Evolutionary conservation across 2,329 filamentous ascomycete species (phyloP).

Genomic region (Tolypocladium nubicola): DNA sequence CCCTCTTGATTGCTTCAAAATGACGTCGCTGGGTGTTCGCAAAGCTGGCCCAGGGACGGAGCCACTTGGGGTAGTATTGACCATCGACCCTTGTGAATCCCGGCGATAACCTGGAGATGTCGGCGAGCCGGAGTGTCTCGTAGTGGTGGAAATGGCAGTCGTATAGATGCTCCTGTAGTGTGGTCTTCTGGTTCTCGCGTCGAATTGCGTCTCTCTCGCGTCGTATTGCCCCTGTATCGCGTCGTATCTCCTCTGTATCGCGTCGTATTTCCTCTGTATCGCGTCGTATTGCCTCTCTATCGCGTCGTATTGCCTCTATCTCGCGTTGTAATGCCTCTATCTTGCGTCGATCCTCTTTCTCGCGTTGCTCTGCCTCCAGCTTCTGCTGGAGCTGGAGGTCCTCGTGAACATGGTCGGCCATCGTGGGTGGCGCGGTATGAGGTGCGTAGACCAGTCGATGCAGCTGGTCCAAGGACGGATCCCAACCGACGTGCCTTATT

Average conservation of each 20-base stretch:
- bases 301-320: too few species aligned
- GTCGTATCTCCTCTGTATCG: too few species aligned
- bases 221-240: too few species aligned
- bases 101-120: not conserved
- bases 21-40: not conserved
- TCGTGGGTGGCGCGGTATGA: too few species aligned
- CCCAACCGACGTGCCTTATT: too few species aligned
- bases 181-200: conserved; percentile 7
- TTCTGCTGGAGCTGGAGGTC: too few species aligned
- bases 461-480: too few species aligned
- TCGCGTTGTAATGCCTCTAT: not conserved
- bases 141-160: conserved; percentile 8
- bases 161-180: conserved; percentile 7
- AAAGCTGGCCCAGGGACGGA: conserved; percentile 9
- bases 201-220: not conserved
- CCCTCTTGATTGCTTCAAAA: conserved; percentile 6
- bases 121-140: conserved; percentile 3
- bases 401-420: too few species aligned
- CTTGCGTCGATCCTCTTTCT: not conserved
- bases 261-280: too few species aligned
- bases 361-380: not conserved
- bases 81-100: conserved; percentile 7
- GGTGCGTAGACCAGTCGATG: too few species aligned
- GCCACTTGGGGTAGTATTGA: conserved; percentile 10
- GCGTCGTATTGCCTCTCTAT: too few species aligned